Percentiles rank a stretch among this genome's conserved stretches.
These are phyloP conservation scores for Cystobasidium pallidum DNA, from an alignment of 1,284 basidiomycete species.

Conservation along the genomic window DNA sequence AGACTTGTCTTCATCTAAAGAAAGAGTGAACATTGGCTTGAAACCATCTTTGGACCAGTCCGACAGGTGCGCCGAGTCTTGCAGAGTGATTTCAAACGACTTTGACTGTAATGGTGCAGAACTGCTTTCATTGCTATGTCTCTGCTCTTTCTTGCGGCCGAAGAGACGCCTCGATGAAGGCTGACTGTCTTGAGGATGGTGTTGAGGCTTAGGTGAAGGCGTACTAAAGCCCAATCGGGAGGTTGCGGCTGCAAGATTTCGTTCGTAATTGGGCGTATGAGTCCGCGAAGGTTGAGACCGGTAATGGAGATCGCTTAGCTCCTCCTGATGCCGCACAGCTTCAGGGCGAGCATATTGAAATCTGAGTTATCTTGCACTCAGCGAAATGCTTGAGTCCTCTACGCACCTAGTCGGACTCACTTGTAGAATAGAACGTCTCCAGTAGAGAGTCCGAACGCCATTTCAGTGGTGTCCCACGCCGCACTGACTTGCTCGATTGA, in stretches of 20 bases:
- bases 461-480: constrained; percentile 39
- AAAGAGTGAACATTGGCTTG: constrained; percentile 31
- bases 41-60: constrained; percentile 34
- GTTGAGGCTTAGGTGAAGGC: constrained; percentile 7
- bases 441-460: constrained; percentile 37
- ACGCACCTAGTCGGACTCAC: constrained; percentile 2
- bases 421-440: constrained; percentile 41
- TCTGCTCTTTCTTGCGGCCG: constrained; percentile 5
- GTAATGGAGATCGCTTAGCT: constrained; percentile 9
- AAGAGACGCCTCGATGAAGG: constrained; percentile 6
- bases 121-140: constrained; percentile 2
- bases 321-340: constrained; percentile 15
- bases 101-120: neutral
- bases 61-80: constrained; percentile 17
- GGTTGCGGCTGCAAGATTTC: neutral
- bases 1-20: neutral
- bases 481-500: constrained; percentile 26
- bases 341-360: constrained; percentile 36
- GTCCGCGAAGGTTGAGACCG: neutral
- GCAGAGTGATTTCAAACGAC: constrained; percentile 22
- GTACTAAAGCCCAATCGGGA: neutral
- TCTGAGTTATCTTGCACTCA: neutral
- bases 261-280: neutral
- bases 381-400: neutral
- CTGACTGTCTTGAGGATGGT: neutral